Percentiles rank a stretch among this genome's conserved stretches.
Conservation (phyloP, 441 rosid genomes). For the Theobroma grandiflorum region DNA sequence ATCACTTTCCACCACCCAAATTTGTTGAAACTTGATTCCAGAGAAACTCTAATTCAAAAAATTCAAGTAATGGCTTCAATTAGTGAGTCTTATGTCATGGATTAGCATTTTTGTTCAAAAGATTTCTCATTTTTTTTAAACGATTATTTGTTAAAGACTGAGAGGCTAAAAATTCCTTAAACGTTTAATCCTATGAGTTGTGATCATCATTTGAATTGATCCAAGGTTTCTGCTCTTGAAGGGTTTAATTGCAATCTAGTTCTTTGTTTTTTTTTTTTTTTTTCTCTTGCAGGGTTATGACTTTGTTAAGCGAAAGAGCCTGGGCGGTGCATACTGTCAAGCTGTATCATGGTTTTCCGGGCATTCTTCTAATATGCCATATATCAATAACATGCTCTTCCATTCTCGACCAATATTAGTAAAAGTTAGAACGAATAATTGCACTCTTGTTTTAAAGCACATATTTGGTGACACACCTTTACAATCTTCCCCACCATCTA, state of each 20-base stretch:
- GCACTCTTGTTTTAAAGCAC: conserved; percentile 43
- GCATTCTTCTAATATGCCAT: conserved; percentile 36
- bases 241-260: conserved; percentile 11
- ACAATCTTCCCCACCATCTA: conserved; percentile 38
- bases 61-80: neutral
- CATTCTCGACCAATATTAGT: conserved; percentile 35
- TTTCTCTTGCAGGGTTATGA: conserved; percentile 59
- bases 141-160: neutral
- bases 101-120: neutral
- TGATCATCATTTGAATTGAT: neutral
- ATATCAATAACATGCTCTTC: conserved; percentile 34
- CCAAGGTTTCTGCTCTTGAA: neutral
- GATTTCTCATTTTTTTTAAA: neutral
- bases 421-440: conserved; percentile 39
- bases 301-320: conserved; percentile 45
- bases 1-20: conserved; percentile 6
- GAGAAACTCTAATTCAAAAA: neutral
- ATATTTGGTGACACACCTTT: conserved; percentile 38
- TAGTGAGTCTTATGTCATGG: neutral
- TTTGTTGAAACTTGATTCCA: neutral
- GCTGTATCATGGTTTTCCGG: conserved; percentile 42
- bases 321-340: conserved; percentile 34
- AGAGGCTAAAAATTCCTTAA: neutral
- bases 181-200: neutral
- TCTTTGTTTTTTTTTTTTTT: conserved; percentile 28